phyloP scores from a whole-genome alignment of 2,329 filamentous ascomycete species.

The Dothistroma pini region DNA sequence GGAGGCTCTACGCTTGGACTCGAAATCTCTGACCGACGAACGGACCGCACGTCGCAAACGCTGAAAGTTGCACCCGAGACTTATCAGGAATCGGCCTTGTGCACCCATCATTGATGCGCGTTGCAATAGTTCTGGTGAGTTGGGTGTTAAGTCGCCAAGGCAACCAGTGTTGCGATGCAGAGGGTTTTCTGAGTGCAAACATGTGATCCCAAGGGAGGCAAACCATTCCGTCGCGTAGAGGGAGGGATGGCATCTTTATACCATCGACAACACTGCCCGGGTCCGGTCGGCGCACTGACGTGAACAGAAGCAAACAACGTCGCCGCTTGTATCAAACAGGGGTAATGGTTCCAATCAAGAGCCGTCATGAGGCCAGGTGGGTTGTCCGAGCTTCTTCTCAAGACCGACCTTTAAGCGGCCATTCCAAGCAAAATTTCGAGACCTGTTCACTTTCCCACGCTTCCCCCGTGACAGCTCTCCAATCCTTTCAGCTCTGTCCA shows the following conservation, averaged over 20 bases:
- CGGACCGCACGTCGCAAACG: conserved; percentile 18
- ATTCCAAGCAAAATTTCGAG: conserved; percentile 26
- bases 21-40: conserved; percentile 15
- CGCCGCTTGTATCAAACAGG: conserved; percentile 14
- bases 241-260: conserved; percentile 20
- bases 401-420: conserved; percentile 26
- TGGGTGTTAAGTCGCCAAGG: background rate
- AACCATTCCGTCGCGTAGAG: background rate
- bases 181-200: background rate
- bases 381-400: conserved; percentile 20
- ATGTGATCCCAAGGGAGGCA: background rate
- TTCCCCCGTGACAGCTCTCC: conserved; percentile 30
- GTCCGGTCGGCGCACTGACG: conserved; percentile 16
- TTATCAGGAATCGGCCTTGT: background rate
- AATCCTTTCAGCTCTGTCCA: conserved; percentile 22
- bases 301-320: conserved; percentile 16
- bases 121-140: background rate
- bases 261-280: conserved; percentile 12
- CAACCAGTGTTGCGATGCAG: background rate
- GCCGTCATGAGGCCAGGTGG: conserved; percentile 15
- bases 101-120: background rate
- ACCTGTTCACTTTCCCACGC: conserved; percentile 24
- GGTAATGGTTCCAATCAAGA: conserved; percentile 22
- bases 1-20: conserved; percentile 17
- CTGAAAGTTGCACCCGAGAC: conserved; percentile 13